These are phyloP conservation scores for Vigna angularis DNA, from an alignment of 306 rosid genomes.

Conservation along the genomic window DNA sequence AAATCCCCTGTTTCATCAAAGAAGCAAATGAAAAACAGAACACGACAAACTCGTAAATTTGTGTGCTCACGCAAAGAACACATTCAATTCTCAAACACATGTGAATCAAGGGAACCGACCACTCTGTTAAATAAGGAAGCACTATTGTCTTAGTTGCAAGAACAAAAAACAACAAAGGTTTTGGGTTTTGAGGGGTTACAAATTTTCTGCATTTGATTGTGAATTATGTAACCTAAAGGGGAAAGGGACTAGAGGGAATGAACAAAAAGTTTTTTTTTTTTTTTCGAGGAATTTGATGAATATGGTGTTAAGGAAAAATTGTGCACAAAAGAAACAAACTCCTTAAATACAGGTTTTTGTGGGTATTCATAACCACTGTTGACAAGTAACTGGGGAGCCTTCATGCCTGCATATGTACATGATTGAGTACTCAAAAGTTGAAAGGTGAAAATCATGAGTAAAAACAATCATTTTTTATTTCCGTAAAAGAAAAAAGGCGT, in stretches of 20 bases:
- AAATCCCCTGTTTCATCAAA: slow-evolving; percentile 34
- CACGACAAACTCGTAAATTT: neutral
- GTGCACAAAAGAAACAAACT: slow-evolving; percentile 9
- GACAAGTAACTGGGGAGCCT: slow-evolving; percentile 43
- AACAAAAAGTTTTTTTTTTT: slow-evolving; percentile 14
- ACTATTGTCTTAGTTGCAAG: neutral
- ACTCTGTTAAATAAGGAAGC: slow-evolving; percentile 1
- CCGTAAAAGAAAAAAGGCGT: too few relatives aligned
- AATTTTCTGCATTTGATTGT: neutral
- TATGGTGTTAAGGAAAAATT: slow-evolving; percentile 34
- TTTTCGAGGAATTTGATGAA: slow-evolving; percentile 22
- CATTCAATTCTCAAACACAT: neutral
- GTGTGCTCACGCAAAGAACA: neutral
- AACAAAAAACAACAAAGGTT: neutral
- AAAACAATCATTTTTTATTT: neutral
- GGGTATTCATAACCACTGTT: slow-evolving; percentile 54
- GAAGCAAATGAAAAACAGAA: slow-evolving; percentile 7
- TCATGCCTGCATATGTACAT: slow-evolving; percentile 44
- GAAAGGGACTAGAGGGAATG: slow-evolving; percentile 22
- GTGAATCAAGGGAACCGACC: neutral
- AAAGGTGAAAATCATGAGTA: slow-evolving; percentile 34
- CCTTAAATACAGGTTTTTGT: slow-evolving; percentile 52
- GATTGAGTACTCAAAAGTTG: neutral
- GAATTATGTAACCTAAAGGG: slow-evolving; percentile 1
- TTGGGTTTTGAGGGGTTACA: slow-evolving; percentile 22